A percentile compares a stretch with the other conserved stretches of the same genome.
phyloP scores from a whole-genome alignment of 305 asterid genomes.

The Fraxinus angustifolia region DNA sequence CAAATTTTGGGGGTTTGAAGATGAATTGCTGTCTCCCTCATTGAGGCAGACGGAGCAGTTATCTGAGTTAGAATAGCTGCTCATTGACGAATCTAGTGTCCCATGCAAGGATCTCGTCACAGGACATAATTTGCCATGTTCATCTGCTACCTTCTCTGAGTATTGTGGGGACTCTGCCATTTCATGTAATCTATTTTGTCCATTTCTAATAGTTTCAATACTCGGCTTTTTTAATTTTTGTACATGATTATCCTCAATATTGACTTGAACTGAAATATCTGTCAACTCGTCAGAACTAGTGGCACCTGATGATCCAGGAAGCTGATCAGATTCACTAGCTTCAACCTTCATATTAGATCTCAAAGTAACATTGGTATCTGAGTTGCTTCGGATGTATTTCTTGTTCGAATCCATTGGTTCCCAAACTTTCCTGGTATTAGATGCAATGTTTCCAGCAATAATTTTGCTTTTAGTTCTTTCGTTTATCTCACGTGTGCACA shows the following conservation, averaged over 20 bases:
- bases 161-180: constrained; percentile 32
- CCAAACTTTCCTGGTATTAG: constrained; percentile 75
- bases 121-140: constrained; percentile 37
- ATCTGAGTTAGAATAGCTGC: constrained; percentile 65
- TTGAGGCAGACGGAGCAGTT: constrained; percentile 84
- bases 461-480: constrained; percentile 59
- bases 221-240: constrained; percentile 29
- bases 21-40: constrained; percentile 80
- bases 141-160: constrained; percentile 42
- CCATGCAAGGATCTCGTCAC: constrained; percentile 28
- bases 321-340: constrained; percentile 50
- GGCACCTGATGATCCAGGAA: constrained; percentile 44
- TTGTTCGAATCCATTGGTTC: constrained; percentile 87
- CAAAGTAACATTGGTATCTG: constrained; percentile 63
- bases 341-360: constrained; percentile 54
- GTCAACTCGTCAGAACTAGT: constrained; percentile 45
- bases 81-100: constrained; percentile 41
- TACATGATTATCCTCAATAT: constrained; percentile 31
- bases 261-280: constrained; percentile 36
- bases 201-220: constrained; percentile 26
- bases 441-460: constrained; percentile 32
- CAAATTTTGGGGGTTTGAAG: constrained; percentile 54
- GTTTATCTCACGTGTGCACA: constrained; percentile 41
- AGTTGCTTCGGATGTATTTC: constrained; percentile 61
- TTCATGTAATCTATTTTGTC: constrained; percentile 26